phyloP scores from a whole-genome alignment of 495 filamentous ascomycete species.

The Apiosordaria backusii region DNA sequence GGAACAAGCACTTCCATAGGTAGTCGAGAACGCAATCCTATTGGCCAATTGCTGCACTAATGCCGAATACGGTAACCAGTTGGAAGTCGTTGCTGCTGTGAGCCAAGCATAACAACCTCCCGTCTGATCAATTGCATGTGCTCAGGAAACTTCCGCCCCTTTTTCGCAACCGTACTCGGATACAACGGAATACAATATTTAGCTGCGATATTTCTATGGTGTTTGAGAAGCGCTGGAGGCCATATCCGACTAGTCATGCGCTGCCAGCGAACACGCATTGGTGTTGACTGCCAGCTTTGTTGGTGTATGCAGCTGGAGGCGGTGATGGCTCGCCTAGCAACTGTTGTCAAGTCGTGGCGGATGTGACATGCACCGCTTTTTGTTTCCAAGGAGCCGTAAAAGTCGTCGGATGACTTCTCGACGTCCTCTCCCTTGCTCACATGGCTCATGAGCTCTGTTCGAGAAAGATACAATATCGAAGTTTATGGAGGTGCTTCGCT shows the following conservation, averaged over 20 bases:
- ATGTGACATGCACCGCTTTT: not conserved
- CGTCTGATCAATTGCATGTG: conserved; percentile 1
- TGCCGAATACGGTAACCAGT: not conserved
- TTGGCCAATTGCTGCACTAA: conserved; percentile 3
- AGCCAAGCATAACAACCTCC: not conserved
- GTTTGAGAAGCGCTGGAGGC: not conserved
- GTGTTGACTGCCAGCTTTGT: not conserved
- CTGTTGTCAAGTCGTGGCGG: not conserved
- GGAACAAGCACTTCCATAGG: not conserved
- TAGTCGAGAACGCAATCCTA: not conserved
- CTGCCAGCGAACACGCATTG: not conserved
- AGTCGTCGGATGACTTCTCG: not conserved
- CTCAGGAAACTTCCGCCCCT: not conserved
- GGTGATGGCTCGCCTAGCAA: not conserved
- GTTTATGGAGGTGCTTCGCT: not conserved
- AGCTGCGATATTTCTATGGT: not conserved
- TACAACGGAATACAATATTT: not conserved
- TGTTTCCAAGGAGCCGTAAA: not conserved
- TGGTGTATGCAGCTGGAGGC: not conserved
- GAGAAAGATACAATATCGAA: too few species aligned
- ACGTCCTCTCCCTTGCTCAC: too few species aligned
- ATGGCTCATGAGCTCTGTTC: too few species aligned
- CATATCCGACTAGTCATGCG: not conserved
- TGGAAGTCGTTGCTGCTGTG: not conserved
- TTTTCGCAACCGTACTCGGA: not conserved